Evolutionary conservation across 495 filamentous ascomycete genomes (phyloP), one percentile per base, ranked within the genome.

Genomic region (Penicillium bialowiezense): DNA sequence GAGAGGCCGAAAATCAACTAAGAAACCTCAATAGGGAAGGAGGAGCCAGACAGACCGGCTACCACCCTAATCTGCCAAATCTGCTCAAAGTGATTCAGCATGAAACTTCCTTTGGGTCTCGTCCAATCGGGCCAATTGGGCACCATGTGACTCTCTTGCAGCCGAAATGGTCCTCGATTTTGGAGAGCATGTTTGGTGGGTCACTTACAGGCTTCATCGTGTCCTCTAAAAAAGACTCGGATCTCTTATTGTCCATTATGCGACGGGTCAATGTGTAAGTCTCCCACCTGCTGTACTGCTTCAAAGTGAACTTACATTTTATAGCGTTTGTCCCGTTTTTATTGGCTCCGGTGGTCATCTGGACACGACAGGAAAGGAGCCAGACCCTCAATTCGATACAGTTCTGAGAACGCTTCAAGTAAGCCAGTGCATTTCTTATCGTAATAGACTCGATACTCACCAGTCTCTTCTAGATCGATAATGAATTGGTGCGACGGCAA

Each of bases 111-210:
- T 97, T 93, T 53, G 64, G 69, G 18, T 70, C 77, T 31, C 86
- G 77, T 35, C 93, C 95, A 38, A 74, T 97, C 28, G 93, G 93
- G 0, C 93, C 93, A 0, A 76, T 97, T 10, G 95, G 90, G 18
- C 68, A 80, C 8, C 78, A 90, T 56, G 74, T 97, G 18, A 82
- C 79, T 43, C 65, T 97, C 31, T 72, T 83, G 19, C 83, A 93
- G 50, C 87, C 88, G 5, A 72, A 87, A 58, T 99, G 93, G 93
- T 85, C 85, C 5, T 81, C 77, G n/a, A 81, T 91, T 42, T 62
- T 97, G 7, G 93, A 99, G 60, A 82, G 75, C 48, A 77, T 77
- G 3, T 68, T 96, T 34, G 88, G 88, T 37, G 59, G 42, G 5
- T 76, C 61, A 13, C 68, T 97, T 41, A 83, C 75, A 46, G 81